Base-by-base conservation (phyloP, 345 rosid genomes). In the Citrus sinensis region DNA sequence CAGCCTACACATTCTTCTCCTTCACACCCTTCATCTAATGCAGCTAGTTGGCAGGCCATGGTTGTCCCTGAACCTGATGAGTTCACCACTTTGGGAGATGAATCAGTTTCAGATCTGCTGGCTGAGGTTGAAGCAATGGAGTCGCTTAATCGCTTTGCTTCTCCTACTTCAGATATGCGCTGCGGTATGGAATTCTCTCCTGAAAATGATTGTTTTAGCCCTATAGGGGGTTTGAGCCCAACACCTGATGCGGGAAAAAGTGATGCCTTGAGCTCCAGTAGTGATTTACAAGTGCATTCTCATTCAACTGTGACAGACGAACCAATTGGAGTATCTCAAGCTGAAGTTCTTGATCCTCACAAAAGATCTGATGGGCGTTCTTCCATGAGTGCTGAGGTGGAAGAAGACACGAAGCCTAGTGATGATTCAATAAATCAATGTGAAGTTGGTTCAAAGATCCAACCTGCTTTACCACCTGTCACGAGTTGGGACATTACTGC, bases 81-180 rank as follows among this genome's bases (percentile, higher is more conserved):
- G 60, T 91, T 85, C 74, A 76, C 78, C 71, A 64, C 93, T 59
- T 81, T 88, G 66, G 91, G 78, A 59, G 98, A 94, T 84, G 99
- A 96, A 81, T 96, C 99, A 22, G 98, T 96, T 85, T 96, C 99
- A 67, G 99, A 96, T 84, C 91, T 96, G 65, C 83, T 96, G 87
- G 99, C 99, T n/a, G 98, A 94, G 84, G 97, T 94, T 76, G 99
- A 96, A 89, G 99, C 99, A 16, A 94, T 94, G 98, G 98, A 94
- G 81, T 90, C 95, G 69, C 90, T 89, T 55, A 82, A 86, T 80
- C 90, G 92, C 62, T 85, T 94, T 76, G 87, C 93, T 75, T 92
- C 98, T 30, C 93, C 97, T 29, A 91, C 98, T 80, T 92, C 94
- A 10, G 88, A 80, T 73, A 75, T 92, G 77, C 89, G 82, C 70